These are phyloP conservation scores for Sporothrix pallida DNA, from an alignment of 2,329 filamentous ascomycete genomes.

Conservation along the genomic window DNA sequence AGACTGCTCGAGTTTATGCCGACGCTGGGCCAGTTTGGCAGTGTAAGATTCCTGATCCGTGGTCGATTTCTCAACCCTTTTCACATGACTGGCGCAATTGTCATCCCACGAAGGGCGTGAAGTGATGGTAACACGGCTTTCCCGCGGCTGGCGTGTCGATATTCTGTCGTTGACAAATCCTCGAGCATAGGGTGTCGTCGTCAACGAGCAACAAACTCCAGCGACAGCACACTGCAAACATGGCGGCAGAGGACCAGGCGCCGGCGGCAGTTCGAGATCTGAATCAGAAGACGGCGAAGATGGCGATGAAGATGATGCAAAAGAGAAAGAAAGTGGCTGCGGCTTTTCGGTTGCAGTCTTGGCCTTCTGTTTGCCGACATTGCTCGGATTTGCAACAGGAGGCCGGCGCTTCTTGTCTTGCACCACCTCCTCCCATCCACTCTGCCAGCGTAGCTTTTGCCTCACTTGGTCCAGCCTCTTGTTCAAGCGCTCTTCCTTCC, in stretches of 20 bases:
- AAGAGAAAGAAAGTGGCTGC: no score
- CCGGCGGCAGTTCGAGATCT: slow-evolving; percentile 22
- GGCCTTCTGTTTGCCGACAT: no score
- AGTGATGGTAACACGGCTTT: neutral
- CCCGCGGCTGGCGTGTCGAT: neutral
- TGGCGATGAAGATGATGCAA: no score
- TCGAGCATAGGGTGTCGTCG: slow-evolving; percentile 30
- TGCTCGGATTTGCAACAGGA: neutral
- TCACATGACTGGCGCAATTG: neutral
- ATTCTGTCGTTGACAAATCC: slow-evolving; percentile 32
- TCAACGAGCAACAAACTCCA: slow-evolving; percentile 37
- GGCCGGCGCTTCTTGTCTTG: neutral
- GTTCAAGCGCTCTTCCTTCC: neutral
- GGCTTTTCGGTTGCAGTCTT: no score
- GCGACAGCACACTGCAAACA: slow-evolving; percentile 38
- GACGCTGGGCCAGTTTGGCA: neutral
- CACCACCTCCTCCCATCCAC: slow-evolving; percentile 16
- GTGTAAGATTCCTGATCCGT: neutral
- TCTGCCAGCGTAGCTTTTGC: slow-evolving; percentile 10
- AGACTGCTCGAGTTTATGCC: slow-evolving; percentile 34
- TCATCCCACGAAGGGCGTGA: neutral
- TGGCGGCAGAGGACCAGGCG: slow-evolving; percentile 34
- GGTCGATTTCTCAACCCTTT: neutral
- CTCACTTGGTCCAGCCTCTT: neutral
- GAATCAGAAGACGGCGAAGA: no score